phyloP scores from a whole-genome alignment of 371 early-diverging fungal genomes.

The Cokeromyces recurvatus region DNA sequence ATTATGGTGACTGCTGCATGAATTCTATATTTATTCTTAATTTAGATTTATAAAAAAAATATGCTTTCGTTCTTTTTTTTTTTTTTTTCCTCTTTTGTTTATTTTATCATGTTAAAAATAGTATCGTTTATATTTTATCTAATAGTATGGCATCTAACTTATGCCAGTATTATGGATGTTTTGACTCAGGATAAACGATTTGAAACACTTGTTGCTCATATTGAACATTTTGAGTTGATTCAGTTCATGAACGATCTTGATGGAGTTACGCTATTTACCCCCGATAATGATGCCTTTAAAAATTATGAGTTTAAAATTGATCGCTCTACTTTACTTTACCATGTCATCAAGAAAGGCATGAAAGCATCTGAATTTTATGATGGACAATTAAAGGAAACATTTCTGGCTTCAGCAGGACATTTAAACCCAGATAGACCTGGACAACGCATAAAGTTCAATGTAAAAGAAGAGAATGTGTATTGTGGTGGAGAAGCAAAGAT shows the following conservation, averaged over 20 bases:
- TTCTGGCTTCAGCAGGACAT: slow-evolving; percentile 29
- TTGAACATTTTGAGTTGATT: slow-evolving; percentile 17
- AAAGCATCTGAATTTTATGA: slow-evolving; percentile 24
- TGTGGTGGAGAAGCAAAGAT: slow-evolving; percentile 43
- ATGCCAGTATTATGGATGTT: slow-evolving; percentile 24
- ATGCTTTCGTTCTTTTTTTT: background rate
- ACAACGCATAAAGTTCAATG: slow-evolving; percentile 35
- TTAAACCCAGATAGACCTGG: slow-evolving; percentile 30
- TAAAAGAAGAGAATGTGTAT: slow-evolving; percentile 20
- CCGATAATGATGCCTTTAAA: slow-evolving; percentile 48
- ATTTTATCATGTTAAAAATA: no score
- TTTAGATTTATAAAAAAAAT: background rate
- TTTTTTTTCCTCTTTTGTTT: background rate
- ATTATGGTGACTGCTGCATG: slow-evolving; percentile 1
- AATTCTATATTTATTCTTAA: background rate
- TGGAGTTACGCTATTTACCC: slow-evolving; percentile 51
- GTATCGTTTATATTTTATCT: no score
- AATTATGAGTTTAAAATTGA: slow-evolving; percentile 23
- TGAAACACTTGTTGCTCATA: slow-evolving; percentile 18
- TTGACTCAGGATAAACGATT: slow-evolving; percentile 26
- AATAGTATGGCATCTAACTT: no score
- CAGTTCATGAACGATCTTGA: slow-evolving; percentile 21
- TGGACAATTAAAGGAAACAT: slow-evolving; percentile 41
- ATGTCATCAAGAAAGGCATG: slow-evolving; percentile 27
- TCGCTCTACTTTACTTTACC: slow-evolving; percentile 35